phyloP scores from a whole-genome alignment of 352 stramenopile species.

The Peronosclerospora sorghi region DNA sequence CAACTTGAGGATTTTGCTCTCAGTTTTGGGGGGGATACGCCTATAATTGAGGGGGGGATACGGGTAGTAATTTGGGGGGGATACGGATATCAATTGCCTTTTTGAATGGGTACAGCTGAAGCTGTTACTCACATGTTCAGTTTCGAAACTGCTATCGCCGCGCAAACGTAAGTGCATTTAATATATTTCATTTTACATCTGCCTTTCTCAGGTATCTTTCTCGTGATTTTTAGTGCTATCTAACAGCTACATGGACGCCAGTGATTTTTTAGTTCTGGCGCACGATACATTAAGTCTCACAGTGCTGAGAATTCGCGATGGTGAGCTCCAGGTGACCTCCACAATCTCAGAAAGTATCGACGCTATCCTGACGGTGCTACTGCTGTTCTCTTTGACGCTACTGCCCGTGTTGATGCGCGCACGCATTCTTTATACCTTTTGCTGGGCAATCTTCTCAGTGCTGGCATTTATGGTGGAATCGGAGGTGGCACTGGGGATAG shows the following conservation, averaged over 20 bases:
- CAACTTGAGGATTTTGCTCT: no score
- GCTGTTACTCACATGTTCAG: no score
- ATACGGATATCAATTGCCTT: no score
- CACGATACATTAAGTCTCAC: constrained; percentile 21
- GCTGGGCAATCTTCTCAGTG: constrained; percentile 28
- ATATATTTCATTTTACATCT: no score
- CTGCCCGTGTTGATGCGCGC: constrained; percentile 25
- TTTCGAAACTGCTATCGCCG: no score
- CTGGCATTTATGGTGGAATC: constrained; percentile 23
- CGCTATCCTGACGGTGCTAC: constrained; percentile 15
- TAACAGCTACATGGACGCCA: constrained; percentile 17
- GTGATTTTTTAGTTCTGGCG: constrained; percentile 14
- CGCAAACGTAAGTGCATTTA: no score
- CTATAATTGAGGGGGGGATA: no score
- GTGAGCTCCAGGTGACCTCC: constrained; percentile 4
- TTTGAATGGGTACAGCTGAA: no score
- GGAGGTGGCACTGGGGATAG: constrained; percentile 26
- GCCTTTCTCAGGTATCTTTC: no score
- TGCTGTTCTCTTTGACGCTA: constrained; percentile 30
- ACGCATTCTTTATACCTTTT: constrained; percentile 37
- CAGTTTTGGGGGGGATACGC: no score
- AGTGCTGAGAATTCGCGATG: constrained; percentile 21
- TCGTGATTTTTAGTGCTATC: no score
- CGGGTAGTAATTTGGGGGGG: no score
- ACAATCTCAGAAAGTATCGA: constrained; percentile 7